Conservation (phyloP, 2,329 filamentous ascomycete species). For the Verticillium alfalfae region DNA sequence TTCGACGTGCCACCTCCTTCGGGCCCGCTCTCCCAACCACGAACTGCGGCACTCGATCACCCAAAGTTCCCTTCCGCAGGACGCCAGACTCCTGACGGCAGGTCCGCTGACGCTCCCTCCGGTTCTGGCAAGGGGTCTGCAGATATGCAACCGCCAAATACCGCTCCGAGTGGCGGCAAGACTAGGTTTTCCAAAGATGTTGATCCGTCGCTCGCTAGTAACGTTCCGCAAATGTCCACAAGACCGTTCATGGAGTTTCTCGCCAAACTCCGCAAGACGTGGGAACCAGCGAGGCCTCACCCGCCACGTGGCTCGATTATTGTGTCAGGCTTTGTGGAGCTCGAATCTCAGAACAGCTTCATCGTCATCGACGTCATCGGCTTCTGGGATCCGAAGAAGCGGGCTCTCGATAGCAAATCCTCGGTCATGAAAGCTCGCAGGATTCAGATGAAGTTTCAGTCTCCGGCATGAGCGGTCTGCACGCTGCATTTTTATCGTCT, state of each 20-base stretch:
- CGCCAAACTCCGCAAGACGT: slow-evolving; percentile 27
- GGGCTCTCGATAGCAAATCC: slow-evolving; percentile 22
- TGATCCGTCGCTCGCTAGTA: slow-evolving; percentile 9
- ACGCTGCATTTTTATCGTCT: background rate
- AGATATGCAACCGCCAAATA: slow-evolving; percentile 1
- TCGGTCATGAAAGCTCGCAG: slow-evolving; percentile 8
- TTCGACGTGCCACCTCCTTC: slow-evolving; percentile 21
- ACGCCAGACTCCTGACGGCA: slow-evolving; percentile 11
- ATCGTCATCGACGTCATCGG: slow-evolving; percentile 46
- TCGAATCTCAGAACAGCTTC: slow-evolving; percentile 38
- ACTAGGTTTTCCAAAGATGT: slow-evolving; percentile 12
- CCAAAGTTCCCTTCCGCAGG: slow-evolving; percentile 2
- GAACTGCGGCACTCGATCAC: background rate
- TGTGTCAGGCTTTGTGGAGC: slow-evolving; percentile 49
- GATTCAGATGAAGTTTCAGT: slow-evolving; percentile 12
- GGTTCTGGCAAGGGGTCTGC: slow-evolving; percentile 6
- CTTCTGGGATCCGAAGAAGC: slow-evolving; percentile 50
- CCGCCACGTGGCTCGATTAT: slow-evolving; percentile 46
- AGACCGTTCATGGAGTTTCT: slow-evolving; percentile 8
- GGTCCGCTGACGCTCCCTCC: slow-evolving; percentile 3
- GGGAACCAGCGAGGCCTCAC: slow-evolving; percentile 33
- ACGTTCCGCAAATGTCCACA: slow-evolving; percentile 10
- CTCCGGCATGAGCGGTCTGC: background rate
- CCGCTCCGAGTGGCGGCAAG: slow-evolving; percentile 7
- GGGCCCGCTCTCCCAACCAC: background rate